A percentile compares a stretch with the other conserved stretches of the same genome.
Conservation (phyloP, 129 eudicot species). For the Ambrosia trifida region DNA sequence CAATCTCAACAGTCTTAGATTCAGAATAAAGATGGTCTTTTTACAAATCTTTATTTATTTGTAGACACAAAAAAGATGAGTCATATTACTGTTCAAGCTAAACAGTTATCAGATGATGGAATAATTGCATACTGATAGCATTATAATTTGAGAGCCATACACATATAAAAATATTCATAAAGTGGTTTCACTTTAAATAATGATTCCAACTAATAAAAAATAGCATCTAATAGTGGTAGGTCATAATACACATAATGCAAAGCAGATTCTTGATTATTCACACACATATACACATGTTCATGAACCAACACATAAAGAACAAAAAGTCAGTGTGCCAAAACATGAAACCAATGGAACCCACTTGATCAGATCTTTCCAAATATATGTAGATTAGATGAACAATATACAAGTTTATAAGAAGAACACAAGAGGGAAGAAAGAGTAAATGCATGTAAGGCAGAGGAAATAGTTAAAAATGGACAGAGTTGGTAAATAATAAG, state of each 20-base stretch:
- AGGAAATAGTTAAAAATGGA: neutral
- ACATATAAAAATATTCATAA: conserved; percentile 25
- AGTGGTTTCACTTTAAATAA: conserved; percentile 38
- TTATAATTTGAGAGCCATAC: neutral
- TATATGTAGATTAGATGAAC: conserved; percentile 19
- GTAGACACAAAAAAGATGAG: neutral
- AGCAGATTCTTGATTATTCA: conserved; percentile 35
- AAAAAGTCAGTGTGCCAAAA: conserved; percentile 20
- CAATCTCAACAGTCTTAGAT: neutral
- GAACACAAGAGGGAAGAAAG: conserved; percentile 28
- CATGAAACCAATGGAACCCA: conserved; percentile 29
- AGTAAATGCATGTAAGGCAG: conserved; percentile 24
- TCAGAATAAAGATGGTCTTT: too few species aligned
- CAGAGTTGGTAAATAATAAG: conserved; percentile 1
- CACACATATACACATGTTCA: conserved; percentile 30
- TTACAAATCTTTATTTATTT: too few species aligned
- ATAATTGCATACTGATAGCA: neutral
- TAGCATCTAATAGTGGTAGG: conserved; percentile 29
- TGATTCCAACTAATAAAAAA: conserved; percentile 32
- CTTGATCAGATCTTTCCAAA: conserved; percentile 29
- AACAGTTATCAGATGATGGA: neutral
- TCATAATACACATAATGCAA: conserved; percentile 34
- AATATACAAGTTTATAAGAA: conserved; percentile 21
- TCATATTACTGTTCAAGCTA: too few species aligned
- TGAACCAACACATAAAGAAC: too few species aligned